Evolutionary conservation across 495 filamentous ascomycete species (phyloP).

Genomic region (Podospora bellae-mahoneyi): DNA sequence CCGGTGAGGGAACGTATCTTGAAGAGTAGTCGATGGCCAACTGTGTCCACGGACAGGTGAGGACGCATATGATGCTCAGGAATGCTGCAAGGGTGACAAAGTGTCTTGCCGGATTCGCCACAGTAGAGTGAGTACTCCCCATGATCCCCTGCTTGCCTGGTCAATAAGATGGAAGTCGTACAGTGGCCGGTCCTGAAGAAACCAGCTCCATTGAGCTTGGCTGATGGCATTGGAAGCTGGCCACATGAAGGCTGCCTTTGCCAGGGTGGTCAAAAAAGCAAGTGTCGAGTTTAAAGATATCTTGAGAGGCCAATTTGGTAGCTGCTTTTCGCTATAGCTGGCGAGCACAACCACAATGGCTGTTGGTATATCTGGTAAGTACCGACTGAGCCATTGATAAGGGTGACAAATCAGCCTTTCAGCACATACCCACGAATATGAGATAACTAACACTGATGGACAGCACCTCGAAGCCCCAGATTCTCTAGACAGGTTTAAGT

Average conservation of each 20-base stretch:
- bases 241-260: conserved; percentile 37
- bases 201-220: conserved; percentile 48
- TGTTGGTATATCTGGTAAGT: not conserved
- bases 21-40: conserved; percentile 12
- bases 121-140: conserved; percentile 12
- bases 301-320: conserved; percentile 34
- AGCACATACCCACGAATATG: not conserved
- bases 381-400: not conserved
- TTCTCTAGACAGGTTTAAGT: not conserved
- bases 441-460: not conserved
- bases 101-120: conserved; percentile 8
- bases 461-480: not conserved
- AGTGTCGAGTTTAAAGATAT: conserved; percentile 43
- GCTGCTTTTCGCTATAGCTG: conserved; percentile 33
- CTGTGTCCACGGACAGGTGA: conserved; percentile 14
- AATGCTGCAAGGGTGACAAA: conserved; percentile 12
- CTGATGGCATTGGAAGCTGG: conserved; percentile 34
- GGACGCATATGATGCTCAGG: conserved; percentile 4
- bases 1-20: not conserved
- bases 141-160: conserved; percentile 32
- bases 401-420: not conserved
- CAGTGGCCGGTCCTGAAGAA: conserved; percentile 34
- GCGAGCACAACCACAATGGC: conserved; percentile 33
- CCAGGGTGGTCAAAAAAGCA: conserved; percentile 40
- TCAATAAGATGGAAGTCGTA: conserved; percentile 44